Evolutionary conservation across 306 rosid species (phyloP), one percentile per base, ranked within the genome.

Genomic region (Gynostemma pentaphyllum): DNA sequence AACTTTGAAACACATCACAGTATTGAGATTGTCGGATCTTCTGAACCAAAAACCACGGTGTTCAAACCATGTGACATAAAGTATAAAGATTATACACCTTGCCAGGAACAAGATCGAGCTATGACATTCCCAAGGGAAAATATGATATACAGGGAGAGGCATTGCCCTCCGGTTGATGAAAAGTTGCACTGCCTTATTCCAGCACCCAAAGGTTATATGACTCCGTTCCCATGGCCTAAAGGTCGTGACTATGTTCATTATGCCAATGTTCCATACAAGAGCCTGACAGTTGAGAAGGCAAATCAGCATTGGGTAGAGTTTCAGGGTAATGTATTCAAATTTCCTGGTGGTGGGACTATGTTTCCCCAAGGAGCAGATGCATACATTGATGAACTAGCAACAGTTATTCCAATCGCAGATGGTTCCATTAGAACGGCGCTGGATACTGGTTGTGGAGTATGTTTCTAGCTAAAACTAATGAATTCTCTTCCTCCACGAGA

Each of bases 321-420:
- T 71, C 76, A 81, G 72, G 99, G 99, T 67, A 78, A 88, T 66
- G 95, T 94, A 57, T 94, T 88, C 71, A 84, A 86, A 69, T 94
- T 94, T 81, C 99, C 99, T 2, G 99, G 99, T 45, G 99, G 99
- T 75, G 99, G 96, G 67, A 86, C 96, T 45, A 92, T 92, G 96
- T 88, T 92, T 71, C 99, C 95, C 67, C 95, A 88, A 41, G 99
- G 96, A 5, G 95, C 88, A 2, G 90, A 88, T 82, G 90, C 94
- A 11, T 92, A 92, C 70, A 86, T 92, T 18, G 81, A 92, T 49
- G 99, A 92, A 72, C 94, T 92, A 68, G 90, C 95, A 30, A 77
- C 95, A 5, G 82, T 88, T 79, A 86, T 88, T 66, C 99, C 95
- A 9, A 82, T 88, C 59, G 80, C 79, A 36, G 92, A 86, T 73